phyloP scores from a whole-genome alignment of 2,329 filamentous ascomycete genomes.

The Sordariomycetes sp. region DNA sequence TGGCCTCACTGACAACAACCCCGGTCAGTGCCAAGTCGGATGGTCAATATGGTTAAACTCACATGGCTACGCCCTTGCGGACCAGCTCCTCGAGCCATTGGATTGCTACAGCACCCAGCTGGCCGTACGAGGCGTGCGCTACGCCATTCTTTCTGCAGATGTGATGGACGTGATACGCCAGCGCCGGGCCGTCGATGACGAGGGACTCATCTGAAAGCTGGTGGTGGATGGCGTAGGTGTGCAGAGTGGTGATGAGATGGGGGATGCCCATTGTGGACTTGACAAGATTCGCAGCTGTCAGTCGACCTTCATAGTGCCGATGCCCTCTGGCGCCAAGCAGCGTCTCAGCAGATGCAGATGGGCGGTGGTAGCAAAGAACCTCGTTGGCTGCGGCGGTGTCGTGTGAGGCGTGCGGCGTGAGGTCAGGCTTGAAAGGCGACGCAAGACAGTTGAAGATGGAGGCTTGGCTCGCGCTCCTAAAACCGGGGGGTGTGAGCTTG shows the following conservation, averaged over 20 bases:
- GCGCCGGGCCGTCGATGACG: conserved; percentile 68
- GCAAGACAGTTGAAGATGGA: too few relatives aligned
- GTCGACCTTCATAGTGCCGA: too few relatives aligned
- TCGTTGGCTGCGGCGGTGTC: too few relatives aligned
- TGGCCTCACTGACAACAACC: conserved; percentile 32
- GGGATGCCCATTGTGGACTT: conserved; percentile 46
- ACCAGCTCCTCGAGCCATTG: conserved; percentile 55
- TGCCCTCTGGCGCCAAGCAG: too few relatives aligned
- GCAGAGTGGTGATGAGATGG: conserved; percentile 41
- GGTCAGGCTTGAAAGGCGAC: too few relatives aligned
- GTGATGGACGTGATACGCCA: conserved; percentile 66
- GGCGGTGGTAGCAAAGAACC: too few relatives aligned
- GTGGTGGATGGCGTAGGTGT: conserved; percentile 36
- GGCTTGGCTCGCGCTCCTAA: too few relatives aligned
- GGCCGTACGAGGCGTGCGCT: conserved; percentile 51
- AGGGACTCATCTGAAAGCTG: conserved; percentile 30
- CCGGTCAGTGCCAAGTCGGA: conserved; percentile 33
- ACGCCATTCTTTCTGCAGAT: conserved; percentile 41
- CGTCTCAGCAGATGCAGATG: too few relatives aligned
- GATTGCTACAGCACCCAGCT: conserved; percentile 50
- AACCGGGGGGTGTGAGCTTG: too few relatives aligned
- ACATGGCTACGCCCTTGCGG: conserved; percentile 52
- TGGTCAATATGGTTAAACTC: conserved; percentile 12
- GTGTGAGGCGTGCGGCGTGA: too few relatives aligned
- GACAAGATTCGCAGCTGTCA: not conserved